A percentile compares a stretch with the other conserved stretches of the same genome.
Conservation (phyloP, 768 basidiomycete species). For the Leccinum rimulosum region DNA sequence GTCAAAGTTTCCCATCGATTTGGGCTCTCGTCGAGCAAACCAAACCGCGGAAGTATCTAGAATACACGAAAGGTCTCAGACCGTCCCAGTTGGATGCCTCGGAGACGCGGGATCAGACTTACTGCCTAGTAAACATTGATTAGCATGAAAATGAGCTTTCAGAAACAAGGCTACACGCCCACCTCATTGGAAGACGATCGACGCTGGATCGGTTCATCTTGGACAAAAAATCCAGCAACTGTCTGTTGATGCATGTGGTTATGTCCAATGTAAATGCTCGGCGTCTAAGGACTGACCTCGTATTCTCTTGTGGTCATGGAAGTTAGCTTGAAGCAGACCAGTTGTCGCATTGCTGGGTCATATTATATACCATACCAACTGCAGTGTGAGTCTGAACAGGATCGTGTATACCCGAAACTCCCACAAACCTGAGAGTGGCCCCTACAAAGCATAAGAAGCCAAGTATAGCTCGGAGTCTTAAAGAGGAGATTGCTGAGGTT, state of each 20-base stretch:
- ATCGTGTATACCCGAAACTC: neutral
- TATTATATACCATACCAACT: neutral
- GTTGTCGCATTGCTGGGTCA: neutral
- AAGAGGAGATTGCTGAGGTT: too few relatives aligned
- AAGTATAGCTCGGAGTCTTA: too few relatives aligned
- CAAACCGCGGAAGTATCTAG: slow-evolving; percentile 8
- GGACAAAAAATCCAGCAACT: slow-evolving; percentile 8
- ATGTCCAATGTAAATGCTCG: neutral
- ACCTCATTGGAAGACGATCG: neutral
- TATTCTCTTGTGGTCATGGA: neutral
- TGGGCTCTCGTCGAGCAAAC: slow-evolving; percentile 22
- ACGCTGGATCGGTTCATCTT: slow-evolving; percentile 4
- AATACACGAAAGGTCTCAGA: neutral
- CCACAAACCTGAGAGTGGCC: neutral
- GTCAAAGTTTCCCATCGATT: slow-evolving; percentile 49
- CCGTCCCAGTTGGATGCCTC: neutral
- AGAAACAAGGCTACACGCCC: neutral
- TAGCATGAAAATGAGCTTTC: neutral
- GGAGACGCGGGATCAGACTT: neutral
- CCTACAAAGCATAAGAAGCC: neutral
- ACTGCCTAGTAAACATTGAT: neutral
- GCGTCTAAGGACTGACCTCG: neutral
- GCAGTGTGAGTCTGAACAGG: neutral
- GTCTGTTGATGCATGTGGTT: neutral
- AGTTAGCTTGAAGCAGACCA: neutral